Evolutionary conservation across 805 yeast species (phyloP).

Genomic region (Priceomyces melissophilus): DNA sequence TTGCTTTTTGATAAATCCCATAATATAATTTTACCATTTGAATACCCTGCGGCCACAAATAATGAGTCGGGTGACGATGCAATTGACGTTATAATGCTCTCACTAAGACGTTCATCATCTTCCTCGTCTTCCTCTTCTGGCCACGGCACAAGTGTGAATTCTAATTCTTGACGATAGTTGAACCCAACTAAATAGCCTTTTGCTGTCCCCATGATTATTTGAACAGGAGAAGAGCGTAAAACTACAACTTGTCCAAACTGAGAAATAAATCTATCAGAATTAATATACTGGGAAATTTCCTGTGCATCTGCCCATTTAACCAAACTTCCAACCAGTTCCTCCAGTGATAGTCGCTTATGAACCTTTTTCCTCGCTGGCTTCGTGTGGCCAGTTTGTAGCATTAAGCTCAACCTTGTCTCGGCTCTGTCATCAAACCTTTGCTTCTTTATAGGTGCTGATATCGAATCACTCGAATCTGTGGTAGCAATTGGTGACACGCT

Average conservation of each 20-base stretch:
- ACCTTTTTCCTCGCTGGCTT: background rate
- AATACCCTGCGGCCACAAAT: conserved; percentile 64
- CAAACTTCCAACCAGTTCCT: conserved; percentile 4
- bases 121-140: conserved; percentile 20
- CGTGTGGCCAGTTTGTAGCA: conserved; percentile 10
- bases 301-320: conserved; percentile 26
- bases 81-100: conserved; percentile 44
- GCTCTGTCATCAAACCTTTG: conserved; percentile 38
- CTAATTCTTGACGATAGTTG: conserved; percentile 61
- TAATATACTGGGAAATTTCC: conserved; percentile 16
- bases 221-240: conserved; percentile 25
- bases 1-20: conserved; percentile 53
- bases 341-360: background rate
- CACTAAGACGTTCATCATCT: background rate
- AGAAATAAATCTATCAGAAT: conserved; percentile 19
- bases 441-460: conserved; percentile 11
- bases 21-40: conserved; percentile 58
- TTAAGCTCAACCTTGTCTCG: conserved; percentile 24
- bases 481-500: conserved; percentile 3
- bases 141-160: conserved; percentile 36
- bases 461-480: conserved; percentile 3
- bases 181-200: conserved; percentile 65
- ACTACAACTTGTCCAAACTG: conserved; percentile 20
- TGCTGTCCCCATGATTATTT: conserved; percentile 65
- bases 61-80: conserved; percentile 67